Base-by-base conservation (phyloP, 352 stramenopile genomes). In the Phytophthora crassamura region DNA sequence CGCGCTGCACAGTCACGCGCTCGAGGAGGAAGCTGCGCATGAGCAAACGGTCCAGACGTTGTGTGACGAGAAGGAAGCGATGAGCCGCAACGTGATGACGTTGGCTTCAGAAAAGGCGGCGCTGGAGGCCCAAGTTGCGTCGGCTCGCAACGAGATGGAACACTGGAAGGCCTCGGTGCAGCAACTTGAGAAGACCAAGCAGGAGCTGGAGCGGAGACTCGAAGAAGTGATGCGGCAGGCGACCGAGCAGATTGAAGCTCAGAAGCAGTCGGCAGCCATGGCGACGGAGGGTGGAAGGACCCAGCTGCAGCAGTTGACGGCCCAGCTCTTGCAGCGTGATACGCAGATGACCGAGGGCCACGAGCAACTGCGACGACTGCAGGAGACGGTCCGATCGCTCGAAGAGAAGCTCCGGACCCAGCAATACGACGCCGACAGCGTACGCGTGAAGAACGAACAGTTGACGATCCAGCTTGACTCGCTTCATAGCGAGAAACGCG, bases 1-100 rank as follows among this genome's bases (percentile, higher is more conserved):
- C n/a, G 61, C 69, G 28, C 42, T 74, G 11, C 74, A 88, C 18
- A 58, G 77, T 41, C 68, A 60, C 22, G 69, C 72, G 18, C 51
- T 72, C 5, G 80, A 93, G 43, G 68, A 88, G 57, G 69, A 90
- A 28, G 78, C 57, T 16, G 63, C 72, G 22, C 77, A 91, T 43
- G 75, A 82, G 10, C 74, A 78, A 39, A 75, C 74, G 9, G 74
- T 88, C 8, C 79, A 76, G 7, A 77, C 65, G 22, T 56, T 93
- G 20, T 67, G 74, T 51, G 68, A 74, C 15, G 84, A 93, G 40
- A 93, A 90, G 48, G 82, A 91, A 59, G 80, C 86, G 9, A 41
- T 82, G 49, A 86, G 75, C 22, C 77, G 77, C 20, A 84, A 75
- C 7, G 61, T 90, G 18, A 61, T 69, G 36, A 58, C 67, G 0